Percentiles rank a stretch among this genome's conserved stretches.
These are phyloP conservation scores for Paraphaeosphaeria minitans DNA, from an alignment of 2,329 filamentous ascomycete genomes.

Conservation along the genomic window DNA sequence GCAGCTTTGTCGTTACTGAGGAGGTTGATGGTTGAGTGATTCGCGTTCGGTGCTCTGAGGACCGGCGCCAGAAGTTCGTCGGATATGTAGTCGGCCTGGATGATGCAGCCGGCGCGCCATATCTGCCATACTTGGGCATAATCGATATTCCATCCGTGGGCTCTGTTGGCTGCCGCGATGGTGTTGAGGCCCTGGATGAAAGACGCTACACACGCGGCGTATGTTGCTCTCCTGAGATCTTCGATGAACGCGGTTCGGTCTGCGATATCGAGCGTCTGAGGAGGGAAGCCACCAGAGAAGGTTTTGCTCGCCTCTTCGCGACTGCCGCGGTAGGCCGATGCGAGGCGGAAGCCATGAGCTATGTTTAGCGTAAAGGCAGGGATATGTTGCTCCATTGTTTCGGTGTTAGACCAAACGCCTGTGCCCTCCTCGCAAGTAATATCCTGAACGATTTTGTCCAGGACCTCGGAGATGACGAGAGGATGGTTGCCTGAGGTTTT, in stretches of 20 bases:
- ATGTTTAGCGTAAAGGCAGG: slow-evolving; percentile 67
- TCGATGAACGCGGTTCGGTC: slow-evolving; percentile 58
- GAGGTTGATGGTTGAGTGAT: slow-evolving; percentile 51
- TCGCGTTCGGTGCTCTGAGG: slow-evolving; percentile 41
- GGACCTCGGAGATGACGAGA: slow-evolving; percentile 64
- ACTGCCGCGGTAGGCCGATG: slow-evolving; percentile 65
- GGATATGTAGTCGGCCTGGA: slow-evolving; percentile 68
- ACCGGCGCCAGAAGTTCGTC: slow-evolving; percentile 59
- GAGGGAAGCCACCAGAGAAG: slow-evolving; percentile 49
- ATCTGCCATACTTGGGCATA: slow-evolving; percentile 61
- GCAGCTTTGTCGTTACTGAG: slow-evolving; percentile 56
- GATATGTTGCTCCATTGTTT: slow-evolving; percentile 66
- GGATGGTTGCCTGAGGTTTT: slow-evolving; percentile 31
- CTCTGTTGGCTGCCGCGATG: slow-evolving; percentile 62
- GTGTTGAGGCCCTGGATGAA: slow-evolving; percentile 71
- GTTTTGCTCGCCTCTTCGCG: slow-evolving; percentile 59
- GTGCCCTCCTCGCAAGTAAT: slow-evolving; percentile 70
- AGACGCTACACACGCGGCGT: slow-evolving; percentile 64
- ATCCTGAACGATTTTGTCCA: slow-evolving; percentile 75
- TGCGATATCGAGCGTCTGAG: slow-evolving; percentile 39
- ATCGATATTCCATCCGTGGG: slow-evolving; percentile 65
- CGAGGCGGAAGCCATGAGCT: slow-evolving; percentile 67
- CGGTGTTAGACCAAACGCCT: slow-evolving; percentile 67
- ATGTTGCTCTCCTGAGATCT: slow-evolving; percentile 65
- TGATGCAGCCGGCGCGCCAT: slow-evolving; percentile 74